A percentile compares a stretch with the other conserved stretches of the same genome.
Evolutionary conservation across 306 rosid genomes (phyloP).

Genomic region (Vigna angularis): DNA sequence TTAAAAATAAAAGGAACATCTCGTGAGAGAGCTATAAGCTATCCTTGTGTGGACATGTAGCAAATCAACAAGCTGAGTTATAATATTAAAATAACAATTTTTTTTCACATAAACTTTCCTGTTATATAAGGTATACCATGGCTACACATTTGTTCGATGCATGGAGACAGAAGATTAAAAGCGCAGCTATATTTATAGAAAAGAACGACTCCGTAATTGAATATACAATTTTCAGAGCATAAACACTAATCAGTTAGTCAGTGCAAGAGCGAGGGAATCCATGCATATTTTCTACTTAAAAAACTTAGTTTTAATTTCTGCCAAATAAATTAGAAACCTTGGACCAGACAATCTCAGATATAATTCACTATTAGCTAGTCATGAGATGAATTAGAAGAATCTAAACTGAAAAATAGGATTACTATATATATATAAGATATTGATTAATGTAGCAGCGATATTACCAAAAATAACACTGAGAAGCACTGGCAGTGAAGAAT

Average conservation of each 20-base stretch:
- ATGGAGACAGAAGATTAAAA: neutral
- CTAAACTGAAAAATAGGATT: neutral
- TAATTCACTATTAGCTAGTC: neutral
- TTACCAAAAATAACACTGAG: conserved; percentile 29
- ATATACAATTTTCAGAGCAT: conserved; percentile 21
- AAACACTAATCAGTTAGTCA: conserved; percentile 17
- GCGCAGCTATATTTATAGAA: conserved; percentile 21
- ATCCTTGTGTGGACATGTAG: neutral
- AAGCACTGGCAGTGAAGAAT: conserved; percentile 9
- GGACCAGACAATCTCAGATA: neutral
- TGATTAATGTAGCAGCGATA: neutral
- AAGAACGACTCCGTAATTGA: conserved; percentile 13
- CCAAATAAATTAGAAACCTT: conserved; percentile 14
- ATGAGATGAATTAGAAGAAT: conserved; percentile 26
- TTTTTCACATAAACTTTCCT: too few relatives aligned
- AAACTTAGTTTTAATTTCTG: neutral
- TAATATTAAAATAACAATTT: neutral
- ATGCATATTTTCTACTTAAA: neutral
- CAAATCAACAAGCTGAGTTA: neutral
- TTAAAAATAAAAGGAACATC: neutral
- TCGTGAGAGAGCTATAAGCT: neutral
- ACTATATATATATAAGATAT: neutral
- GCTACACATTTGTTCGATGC: neutral
- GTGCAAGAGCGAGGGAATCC: conserved; percentile 22
- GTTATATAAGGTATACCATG: neutral